A percentile compares a stretch with the other conserved stretches of the same genome.
Conservation (phyloP, 768 basidiomycete species). For the Lactarius pseudohatsudake region DNA sequence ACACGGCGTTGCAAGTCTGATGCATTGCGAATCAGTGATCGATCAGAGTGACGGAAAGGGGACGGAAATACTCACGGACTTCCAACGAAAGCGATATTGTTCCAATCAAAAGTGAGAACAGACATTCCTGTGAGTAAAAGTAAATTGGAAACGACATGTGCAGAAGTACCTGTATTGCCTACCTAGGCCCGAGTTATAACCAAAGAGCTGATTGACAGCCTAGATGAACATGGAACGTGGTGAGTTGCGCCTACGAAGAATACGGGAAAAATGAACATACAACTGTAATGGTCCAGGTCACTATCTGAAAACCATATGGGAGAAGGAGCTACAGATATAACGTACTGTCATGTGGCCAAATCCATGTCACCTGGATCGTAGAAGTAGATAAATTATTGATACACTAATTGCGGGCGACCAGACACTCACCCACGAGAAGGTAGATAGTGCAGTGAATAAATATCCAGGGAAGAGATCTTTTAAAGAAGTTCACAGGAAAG, state of each 20-base stretch:
- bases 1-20: slow-evolving; percentile 67
- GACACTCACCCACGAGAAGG: slow-evolving; percentile 29
- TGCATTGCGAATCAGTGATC: background rate
- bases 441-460: slow-evolving; percentile 30
- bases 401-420: background rate
- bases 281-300: slow-evolving; percentile 15
- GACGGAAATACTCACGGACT: slow-evolving; percentile 26
- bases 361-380: slow-evolving; percentile 28
- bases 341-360: slow-evolving; percentile 29
- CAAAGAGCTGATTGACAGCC: slow-evolving; percentile 55
- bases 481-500: slow-evolving; percentile 32
- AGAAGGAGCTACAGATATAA: background rate
- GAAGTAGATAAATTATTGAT: background rate
- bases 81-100: slow-evolving; percentile 38
- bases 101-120: slow-evolving; percentile 81
- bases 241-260: background rate
- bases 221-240: slow-evolving; percentile 14
- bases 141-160: background rate
- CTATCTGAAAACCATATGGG: background rate
- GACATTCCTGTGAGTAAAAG: slow-evolving; percentile 49
- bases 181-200: slow-evolving; percentile 36
- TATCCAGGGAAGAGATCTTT: slow-evolving; percentile 30
- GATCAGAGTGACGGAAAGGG: background rate
- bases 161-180: background rate
- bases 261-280: slow-evolving; percentile 24